Percentiles rank a stretch among this genome's conserved stretches.
phyloP scores from a whole-genome alignment of 192 early-diverging fungal genomes.

The Rhizoclosmatium sp. region DNA sequence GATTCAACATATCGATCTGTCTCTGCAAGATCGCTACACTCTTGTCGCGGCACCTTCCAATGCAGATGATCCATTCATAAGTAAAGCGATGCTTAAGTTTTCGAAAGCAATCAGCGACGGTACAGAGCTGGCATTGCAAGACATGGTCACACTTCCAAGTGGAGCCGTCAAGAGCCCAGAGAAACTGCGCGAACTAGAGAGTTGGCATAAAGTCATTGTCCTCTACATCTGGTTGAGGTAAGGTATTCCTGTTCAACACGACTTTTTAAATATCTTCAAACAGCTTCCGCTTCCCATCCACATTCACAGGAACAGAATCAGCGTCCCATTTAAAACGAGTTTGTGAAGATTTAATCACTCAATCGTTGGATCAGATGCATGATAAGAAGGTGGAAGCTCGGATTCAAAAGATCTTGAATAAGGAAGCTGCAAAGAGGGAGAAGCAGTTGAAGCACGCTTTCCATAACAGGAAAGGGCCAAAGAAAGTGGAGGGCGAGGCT shows the following conservation, averaged over 20 bases:
- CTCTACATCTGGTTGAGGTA: conserved; percentile 86
- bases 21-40: conserved; percentile 73
- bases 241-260: background rate
- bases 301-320: conserved; percentile 59
- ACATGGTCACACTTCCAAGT: conserved; percentile 59
- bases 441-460: background rate
- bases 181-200: conserved; percentile 66
- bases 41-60: conserved; percentile 74
- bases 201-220: conserved; percentile 77
- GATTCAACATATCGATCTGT: conserved; percentile 65
- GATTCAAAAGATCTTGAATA: background rate
- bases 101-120: conserved; percentile 48
- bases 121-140: conserved; percentile 53
- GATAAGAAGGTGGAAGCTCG: background rate
- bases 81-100: conserved; percentile 25
- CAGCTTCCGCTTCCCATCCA: conserved; percentile 68
- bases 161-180: conserved; percentile 41
- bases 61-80: conserved; percentile 40
- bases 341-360: conserved; percentile 58
- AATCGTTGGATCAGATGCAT: conserved; percentile 44
- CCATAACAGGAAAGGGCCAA: background rate
- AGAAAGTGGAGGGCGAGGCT: background rate
- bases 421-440: background rate
- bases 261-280: conserved; percentile 8
- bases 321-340: conserved; percentile 58